Conservation (phyloP, 495 filamentous ascomycete genomes). For the Neurospora africana region DNA sequence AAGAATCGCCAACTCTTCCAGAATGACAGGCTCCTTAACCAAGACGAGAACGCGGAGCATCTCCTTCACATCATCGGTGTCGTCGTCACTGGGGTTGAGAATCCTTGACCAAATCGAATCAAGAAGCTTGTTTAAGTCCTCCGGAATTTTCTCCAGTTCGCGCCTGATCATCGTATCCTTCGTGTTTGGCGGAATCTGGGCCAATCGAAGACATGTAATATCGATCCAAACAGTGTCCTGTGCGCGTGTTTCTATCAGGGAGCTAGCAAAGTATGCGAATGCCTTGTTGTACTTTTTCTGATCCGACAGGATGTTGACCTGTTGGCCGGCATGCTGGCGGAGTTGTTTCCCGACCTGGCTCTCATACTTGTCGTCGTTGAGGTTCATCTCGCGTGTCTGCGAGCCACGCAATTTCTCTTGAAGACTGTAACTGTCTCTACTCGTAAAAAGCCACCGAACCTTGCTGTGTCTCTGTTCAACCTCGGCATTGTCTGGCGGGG, state of each 20-base stretch:
- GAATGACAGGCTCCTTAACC: slow-evolving; percentile 23
- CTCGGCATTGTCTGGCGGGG: not conserved
- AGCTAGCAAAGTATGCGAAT: slow-evolving; percentile 24
- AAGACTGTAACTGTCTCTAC: too few relatives aligned
- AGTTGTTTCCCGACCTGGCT: not conserved
- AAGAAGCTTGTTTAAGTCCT: slow-evolving; percentile 19
- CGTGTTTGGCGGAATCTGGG: slow-evolving; percentile 15
- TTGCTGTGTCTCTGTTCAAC: slow-evolving; percentile 3
- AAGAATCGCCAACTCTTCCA: slow-evolving; percentile 18
- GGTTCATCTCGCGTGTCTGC: not conserved
- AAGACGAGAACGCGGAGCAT: slow-evolving; percentile 25
- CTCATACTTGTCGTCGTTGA: not conserved
- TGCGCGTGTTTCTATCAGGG: slow-evolving; percentile 22
- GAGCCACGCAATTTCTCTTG: slow-evolving; percentile 1
- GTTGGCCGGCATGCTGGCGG: not conserved
- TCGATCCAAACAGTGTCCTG: slow-evolving; percentile 28
- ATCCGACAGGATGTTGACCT: slow-evolving; percentile 14
- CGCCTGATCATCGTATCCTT: slow-evolving; percentile 17
- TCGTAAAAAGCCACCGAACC: slow-evolving; percentile 23
- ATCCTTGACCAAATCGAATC: slow-evolving; percentile 20
- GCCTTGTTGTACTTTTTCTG: slow-evolving; percentile 26
- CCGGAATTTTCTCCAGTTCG: slow-evolving; percentile 21
- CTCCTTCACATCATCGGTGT: slow-evolving; percentile 22
- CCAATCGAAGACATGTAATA: slow-evolving; percentile 21
- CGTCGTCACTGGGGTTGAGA: slow-evolving; percentile 13